These are phyloP conservation scores for Pelargonium citronellum DNA, from an alignment of 441 rosid species.

Conservation along the genomic window DNA sequence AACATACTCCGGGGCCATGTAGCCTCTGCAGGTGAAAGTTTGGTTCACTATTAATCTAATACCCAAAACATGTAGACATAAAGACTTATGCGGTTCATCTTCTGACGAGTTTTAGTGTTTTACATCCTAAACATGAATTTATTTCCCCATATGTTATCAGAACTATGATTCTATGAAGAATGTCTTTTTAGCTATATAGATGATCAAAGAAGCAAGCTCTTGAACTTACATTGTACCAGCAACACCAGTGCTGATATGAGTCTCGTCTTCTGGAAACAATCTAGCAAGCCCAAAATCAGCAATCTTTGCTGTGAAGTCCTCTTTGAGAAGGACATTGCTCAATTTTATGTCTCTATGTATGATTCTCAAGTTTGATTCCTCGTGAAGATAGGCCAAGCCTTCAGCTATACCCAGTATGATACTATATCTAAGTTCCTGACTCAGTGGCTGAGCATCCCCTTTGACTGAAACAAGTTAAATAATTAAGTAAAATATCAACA, in stretches of 20 bases:
- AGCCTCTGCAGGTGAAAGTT: conserved; percentile 60
- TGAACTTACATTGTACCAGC: conserved; percentile 77
- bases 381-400: conserved; percentile 77
- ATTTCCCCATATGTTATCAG: no score
- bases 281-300: conserved; percentile 90
- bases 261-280: conserved; percentile 58
- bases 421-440: conserved; percentile 48
- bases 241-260: conserved; percentile 68
- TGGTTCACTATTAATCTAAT: no score
- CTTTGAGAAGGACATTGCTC: conserved; percentile 62
- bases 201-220: no score
- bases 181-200: no score
- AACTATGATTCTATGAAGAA: no score
- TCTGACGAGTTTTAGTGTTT: no score
- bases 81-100: no score
- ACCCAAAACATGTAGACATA: no score
- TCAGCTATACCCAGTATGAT: conserved; percentile 69
- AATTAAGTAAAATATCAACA: no score
- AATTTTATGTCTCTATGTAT: conserved; percentile 84
- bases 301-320: conserved; percentile 56
- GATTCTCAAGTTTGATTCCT: conserved; percentile 59
- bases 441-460: conserved; percentile 22
- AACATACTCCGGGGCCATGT: conserved; percentile 85
- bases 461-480: no score
- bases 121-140: no score